These are phyloP conservation scores for Porogramme epimiltina DNA, from an alignment of 1,284 basidiomycete genomes.

Conservation along the genomic window DNA sequence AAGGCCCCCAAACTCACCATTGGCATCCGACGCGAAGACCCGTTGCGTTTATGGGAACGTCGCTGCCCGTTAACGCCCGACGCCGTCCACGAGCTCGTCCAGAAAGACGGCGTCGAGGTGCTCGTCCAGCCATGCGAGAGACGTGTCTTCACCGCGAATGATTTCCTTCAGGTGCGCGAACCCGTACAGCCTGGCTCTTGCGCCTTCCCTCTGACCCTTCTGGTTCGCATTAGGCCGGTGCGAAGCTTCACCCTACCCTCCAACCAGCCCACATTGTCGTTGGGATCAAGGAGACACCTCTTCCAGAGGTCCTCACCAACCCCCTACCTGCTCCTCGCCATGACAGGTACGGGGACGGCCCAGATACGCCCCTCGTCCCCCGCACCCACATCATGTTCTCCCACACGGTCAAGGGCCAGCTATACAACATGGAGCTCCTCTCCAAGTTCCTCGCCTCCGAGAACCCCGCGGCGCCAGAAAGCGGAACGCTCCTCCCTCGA, in stretches of 20 bases:
- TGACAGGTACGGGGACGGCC: not conserved
- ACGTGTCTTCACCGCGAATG: conserved; percentile 67
- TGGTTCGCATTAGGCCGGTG: conserved; percentile 65
- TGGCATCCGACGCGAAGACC: conserved; percentile 80
- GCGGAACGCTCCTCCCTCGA: conserved; percentile 42
- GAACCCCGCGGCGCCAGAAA: conserved; percentile 18
- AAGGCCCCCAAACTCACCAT: conserved; percentile 40
- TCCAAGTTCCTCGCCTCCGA: conserved; percentile 56
- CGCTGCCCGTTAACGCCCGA: conserved; percentile 81
- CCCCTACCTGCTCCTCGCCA: conserved; percentile 36
- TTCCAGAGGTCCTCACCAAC: conserved; percentile 57
- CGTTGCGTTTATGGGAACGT: conserved; percentile 84
- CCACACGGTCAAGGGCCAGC: conserved; percentile 86
- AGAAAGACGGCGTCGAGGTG: conserved; percentile 60
- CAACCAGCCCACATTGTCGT: conserved; percentile 72
- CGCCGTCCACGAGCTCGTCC: conserved; percentile 62
- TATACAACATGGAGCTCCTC: conserved; percentile 82
- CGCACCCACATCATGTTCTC: conserved; percentile 88
- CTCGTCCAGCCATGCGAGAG: conserved; percentile 77
- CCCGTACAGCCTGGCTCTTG: not conserved
- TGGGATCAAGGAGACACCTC: conserved; percentile 87
- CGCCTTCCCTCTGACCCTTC: not conserved
- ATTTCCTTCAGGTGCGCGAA: conserved; percentile 68
- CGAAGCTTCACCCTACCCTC: conserved; percentile 61
- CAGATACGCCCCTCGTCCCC: conserved; percentile 26